Evolutionary conservation across 306 rosid species (phyloP).

Genomic region (Cyamopsis tetragonoloba): DNA sequence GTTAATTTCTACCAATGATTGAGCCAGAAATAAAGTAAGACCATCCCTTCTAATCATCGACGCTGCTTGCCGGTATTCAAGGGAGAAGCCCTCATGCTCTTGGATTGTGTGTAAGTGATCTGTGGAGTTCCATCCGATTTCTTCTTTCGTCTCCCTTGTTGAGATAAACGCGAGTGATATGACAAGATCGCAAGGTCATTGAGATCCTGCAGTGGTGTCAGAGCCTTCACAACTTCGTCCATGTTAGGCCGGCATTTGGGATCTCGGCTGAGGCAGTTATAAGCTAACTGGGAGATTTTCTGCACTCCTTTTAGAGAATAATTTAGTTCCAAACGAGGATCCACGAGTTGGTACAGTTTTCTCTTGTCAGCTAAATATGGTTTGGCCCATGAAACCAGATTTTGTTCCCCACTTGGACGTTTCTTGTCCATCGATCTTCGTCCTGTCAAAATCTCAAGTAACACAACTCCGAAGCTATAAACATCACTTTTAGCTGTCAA

Average conservation of each 20-base stretch:
- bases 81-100: slow-evolving; percentile 76
- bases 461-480: slow-evolving; percentile 92
- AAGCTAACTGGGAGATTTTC: slow-evolving; percentile 85
- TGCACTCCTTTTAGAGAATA: slow-evolving; percentile 85
- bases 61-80: slow-evolving; percentile 68
- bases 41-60: slow-evolving; percentile 36
- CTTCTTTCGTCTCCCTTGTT: slow-evolving; percentile 83
- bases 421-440: slow-evolving; percentile 97
- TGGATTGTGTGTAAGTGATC: slow-evolving; percentile 60
- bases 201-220: slow-evolving; percentile 79
- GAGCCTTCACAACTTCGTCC: slow-evolving; percentile 85
- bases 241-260: slow-evolving; percentile 81
- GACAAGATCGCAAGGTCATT: slow-evolving; percentile 78
- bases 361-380: slow-evolving; percentile 86
- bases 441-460: slow-evolving; percentile 90
- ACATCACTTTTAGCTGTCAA: slow-evolving; percentile 93
- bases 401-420: slow-evolving; percentile 90
- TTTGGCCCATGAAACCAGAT: slow-evolving; percentile 91
- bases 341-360: slow-evolving; percentile 67
- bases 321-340: slow-evolving; percentile 81
- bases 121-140: slow-evolving; percentile 71
- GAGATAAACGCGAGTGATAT: slow-evolving; percentile 68
- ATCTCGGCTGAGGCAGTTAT: slow-evolving; percentile 78
- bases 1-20: slow-evolving; percentile 37
- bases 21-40: slow-evolving; percentile 31